Percentiles rank a stretch among this genome's conserved stretches.
Evolutionary conservation across 2,329 filamentous ascomycete species (phyloP).

Genomic region (Cyclaneusma minus): DNA sequence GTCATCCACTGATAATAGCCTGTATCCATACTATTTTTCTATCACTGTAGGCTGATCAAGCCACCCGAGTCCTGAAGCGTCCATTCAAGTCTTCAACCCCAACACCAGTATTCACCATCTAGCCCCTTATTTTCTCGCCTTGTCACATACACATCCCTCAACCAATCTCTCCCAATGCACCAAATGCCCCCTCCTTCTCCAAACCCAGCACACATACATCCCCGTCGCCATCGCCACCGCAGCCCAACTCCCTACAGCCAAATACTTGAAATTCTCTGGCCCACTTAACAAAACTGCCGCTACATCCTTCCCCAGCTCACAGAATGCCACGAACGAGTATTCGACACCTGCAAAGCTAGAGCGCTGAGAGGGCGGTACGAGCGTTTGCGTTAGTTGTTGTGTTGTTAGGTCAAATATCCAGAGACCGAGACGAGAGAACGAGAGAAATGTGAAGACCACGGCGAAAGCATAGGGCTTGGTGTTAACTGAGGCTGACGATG

Average conservation of each 20-base stretch:
- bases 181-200: conserved; percentile 22
- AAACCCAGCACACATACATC: conserved; percentile 23
- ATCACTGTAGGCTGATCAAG: too few relatives aligned
- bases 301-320: conserved; percentile 23
- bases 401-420: conserved; percentile 29
- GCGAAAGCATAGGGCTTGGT: conserved; percentile 16
- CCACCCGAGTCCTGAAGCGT: too few relatives aligned
- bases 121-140: background rate
- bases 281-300: conserved; percentile 21
- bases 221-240: conserved; percentile 18
- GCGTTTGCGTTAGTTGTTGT: conserved; percentile 27
- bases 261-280: conserved; percentile 23
- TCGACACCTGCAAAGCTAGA: conserved; percentile 27
- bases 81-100: too few relatives aligned
- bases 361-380: conserved; percentile 16
- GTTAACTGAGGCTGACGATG: conserved; percentile 6
- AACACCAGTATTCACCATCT: too few relatives aligned
- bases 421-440: conserved; percentile 25
- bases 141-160: conserved; percentile 1
- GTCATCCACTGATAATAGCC: too few relatives aligned
- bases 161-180: conserved; percentile 23
- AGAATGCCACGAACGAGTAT: conserved; percentile 22
- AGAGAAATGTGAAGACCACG: conserved; percentile 24
- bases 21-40: too few relatives aligned
- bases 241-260: conserved; percentile 21